Evolutionary conservation across 2,329 filamentous ascomycete species (phyloP).

Genomic region (Colletotrichum sp.): DNA sequence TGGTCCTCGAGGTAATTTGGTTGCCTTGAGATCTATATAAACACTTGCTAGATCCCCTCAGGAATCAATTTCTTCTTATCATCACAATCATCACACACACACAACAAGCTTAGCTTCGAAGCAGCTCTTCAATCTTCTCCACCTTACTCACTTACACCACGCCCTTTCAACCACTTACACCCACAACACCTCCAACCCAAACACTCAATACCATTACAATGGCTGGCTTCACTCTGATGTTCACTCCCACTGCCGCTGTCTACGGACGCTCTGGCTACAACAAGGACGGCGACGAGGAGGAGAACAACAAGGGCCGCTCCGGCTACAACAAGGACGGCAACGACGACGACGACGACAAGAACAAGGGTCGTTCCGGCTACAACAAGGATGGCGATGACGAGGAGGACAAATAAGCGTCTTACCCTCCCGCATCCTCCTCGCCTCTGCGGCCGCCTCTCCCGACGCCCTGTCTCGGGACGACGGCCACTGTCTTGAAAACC

Average conservation of each 20-base stretch:
- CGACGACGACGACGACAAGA: conserved; percentile 36
- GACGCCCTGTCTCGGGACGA: not conserved
- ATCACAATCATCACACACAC: conserved; percentile 11
- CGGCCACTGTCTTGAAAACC: not conserved
- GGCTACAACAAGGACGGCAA: conserved; percentile 44
- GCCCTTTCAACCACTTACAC: conserved; percentile 28
- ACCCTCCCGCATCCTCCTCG: not conserved
- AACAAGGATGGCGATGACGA: conserved; percentile 48
- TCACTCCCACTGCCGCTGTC: conserved; percentile 38
- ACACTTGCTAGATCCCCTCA: not conserved
- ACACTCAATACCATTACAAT: conserved; percentile 36
- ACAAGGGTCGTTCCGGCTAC: conserved; percentile 53
- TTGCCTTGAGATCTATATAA: conserved; percentile 16
- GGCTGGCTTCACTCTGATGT: conserved; percentile 37
- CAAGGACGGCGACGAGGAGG: conserved; percentile 37
- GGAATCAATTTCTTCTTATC: not conserved
- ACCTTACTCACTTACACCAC: conserved; percentile 23
- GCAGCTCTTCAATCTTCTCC: not conserved
- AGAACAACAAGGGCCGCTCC: conserved; percentile 39
- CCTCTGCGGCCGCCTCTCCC: not conserved
- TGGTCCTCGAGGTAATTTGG: not conserved
- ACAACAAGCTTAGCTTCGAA: not conserved
- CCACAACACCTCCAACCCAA: conserved; percentile 14
- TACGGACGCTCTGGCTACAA: conserved; percentile 50
- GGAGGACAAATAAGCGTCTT: conserved; percentile 34